A percentile compares a stretch with the other conserved stretches of the same genome.
phyloP scores from a whole-genome alignment of 1,139 yeast species.

The Suhomyces bokatorum region DNA sequence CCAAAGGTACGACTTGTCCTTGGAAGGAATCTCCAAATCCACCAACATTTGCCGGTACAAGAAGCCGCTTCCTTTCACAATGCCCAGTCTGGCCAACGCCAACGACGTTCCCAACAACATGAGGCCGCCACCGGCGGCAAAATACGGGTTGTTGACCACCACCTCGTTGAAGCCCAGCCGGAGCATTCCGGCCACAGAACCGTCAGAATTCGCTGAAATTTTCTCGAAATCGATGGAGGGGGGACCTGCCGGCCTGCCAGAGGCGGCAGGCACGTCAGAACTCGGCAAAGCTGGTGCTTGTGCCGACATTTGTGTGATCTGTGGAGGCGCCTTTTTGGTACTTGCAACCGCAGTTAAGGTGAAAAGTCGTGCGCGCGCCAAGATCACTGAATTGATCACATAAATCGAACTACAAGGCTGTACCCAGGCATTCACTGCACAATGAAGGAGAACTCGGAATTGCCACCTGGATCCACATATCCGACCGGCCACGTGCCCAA shows the following conservation, averaged over 20 bases:
- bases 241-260: conserved; percentile 1
- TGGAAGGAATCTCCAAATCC: conserved; percentile 89
- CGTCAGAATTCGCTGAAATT: conserved; percentile 40
- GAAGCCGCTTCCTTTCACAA: conserved; percentile 62
- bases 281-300: neutral
- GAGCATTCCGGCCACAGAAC: conserved; percentile 37
- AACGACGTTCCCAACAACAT: conserved; percentile 90
- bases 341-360: conserved; percentile 9
- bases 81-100: conserved; percentile 74
- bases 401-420: neutral
- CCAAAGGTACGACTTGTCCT: conserved; percentile 94
- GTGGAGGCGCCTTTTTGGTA: neutral
- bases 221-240: conserved; percentile 36
- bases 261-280: neutral
- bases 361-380: conserved; percentile 10
- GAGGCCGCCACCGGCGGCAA: conserved; percentile 96
- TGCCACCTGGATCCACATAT: neutral
- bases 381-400: conserved; percentile 7
- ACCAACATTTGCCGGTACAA: conserved; percentile 82
- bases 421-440: neutral
- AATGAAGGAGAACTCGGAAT: conserved; percentile 8
- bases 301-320: neutral
- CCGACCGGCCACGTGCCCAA: neutral
- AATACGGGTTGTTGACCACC: conserved; percentile 78
- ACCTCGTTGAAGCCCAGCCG: conserved; percentile 50